A percentile compares a stretch with the other conserved stretches of the same genome.
phyloP scores from a whole-genome alignment of 331 rosid genomes.

The Dryas integrifolia region DNA sequence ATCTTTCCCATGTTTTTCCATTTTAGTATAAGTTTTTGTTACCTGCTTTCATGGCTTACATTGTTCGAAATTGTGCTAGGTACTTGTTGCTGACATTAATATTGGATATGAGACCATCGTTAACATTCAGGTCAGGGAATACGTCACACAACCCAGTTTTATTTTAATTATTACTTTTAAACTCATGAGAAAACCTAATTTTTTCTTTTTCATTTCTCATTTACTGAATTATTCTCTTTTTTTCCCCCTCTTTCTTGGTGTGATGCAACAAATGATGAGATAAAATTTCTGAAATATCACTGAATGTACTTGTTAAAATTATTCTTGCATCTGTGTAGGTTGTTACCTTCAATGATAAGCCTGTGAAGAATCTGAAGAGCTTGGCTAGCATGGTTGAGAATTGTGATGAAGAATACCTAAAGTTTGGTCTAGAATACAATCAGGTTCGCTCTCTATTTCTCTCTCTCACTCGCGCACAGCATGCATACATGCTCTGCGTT shows the following conservation, averaged over 20 bases:
- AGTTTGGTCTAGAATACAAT: slow-evolving; percentile 65
- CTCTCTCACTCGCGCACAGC: background rate
- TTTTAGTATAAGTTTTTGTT: slow-evolving; percentile 9
- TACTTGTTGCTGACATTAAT: slow-evolving; percentile 82
- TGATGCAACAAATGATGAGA: background rate
- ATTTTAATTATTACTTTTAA: background rate
- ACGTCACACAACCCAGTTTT: background rate
- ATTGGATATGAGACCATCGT: slow-evolving; percentile 76
- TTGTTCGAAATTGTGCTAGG: slow-evolving; percentile 39
- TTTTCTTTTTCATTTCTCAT: background rate
- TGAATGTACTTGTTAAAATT: background rate
- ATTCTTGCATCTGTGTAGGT: slow-evolving; percentile 40
- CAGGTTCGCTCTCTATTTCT: slow-evolving; percentile 49
- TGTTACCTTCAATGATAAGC: slow-evolving; percentile 58
- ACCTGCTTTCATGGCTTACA: slow-evolving; percentile 15
- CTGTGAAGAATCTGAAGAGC: slow-evolving; percentile 65
- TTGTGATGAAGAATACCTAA: slow-evolving; percentile 61
- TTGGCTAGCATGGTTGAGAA: slow-evolving; percentile 70
- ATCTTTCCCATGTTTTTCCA: background rate
- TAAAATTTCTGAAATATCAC: background rate
- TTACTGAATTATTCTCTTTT: too few species aligned
- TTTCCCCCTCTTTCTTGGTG: background rate
- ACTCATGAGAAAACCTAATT: background rate
- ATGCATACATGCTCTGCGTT: background rate
- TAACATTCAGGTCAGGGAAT: slow-evolving; percentile 62